Base-by-base conservation (phyloP, 306 rosid genomes). In the Pachyrhizus erosus region DNA sequence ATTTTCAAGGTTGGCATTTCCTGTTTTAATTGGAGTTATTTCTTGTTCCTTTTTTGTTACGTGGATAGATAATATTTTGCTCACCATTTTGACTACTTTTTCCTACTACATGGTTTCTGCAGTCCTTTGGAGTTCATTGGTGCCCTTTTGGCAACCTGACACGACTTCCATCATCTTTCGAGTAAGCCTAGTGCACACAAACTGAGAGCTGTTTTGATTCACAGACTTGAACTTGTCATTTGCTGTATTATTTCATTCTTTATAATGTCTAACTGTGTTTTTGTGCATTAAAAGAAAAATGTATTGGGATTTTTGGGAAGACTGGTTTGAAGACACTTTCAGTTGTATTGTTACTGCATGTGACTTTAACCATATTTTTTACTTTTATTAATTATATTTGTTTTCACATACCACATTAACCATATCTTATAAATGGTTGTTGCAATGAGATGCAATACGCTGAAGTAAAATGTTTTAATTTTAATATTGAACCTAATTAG, bases 101-200 rank as follows among this genome's bases (percentile, higher is more conserved):
- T 12, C 21, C 39, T 88, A 52, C 45, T 72, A 29, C 84, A 82
- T 88, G 76, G 49, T 74, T 80, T 83, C 64, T 92, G 97, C 97
- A 96, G 98, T 89, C 99, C 64, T 91, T 94, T 73, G 99, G 99
- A 85, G 94, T 96, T 64, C 98, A 96, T 55, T 96, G 99, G 99
- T 96, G 99, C 84, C 99, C 99, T 52, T 94, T 96, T 86, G 97
- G 97, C 73, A 89, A 92, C 89, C 40, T 96, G 89, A 20, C 98
- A 26, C 87, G 89, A 71, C 94, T 92, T 85, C 97, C 98, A 77
- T 88, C 98, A 33, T 86, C 99, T 5, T 93, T 91, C 40, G 99
- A 96, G 99, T 96, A 94, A 94, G 99, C 87, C 66, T 75, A 73
- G 55, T 37, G 29, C 51, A 81, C 73, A 33, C 70, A 78, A 82